Evolutionary conservation across 148 eudicot genomes (phyloP), one percentile per base, ranked within the genome.

Genomic region (Oxyria digyna): DNA sequence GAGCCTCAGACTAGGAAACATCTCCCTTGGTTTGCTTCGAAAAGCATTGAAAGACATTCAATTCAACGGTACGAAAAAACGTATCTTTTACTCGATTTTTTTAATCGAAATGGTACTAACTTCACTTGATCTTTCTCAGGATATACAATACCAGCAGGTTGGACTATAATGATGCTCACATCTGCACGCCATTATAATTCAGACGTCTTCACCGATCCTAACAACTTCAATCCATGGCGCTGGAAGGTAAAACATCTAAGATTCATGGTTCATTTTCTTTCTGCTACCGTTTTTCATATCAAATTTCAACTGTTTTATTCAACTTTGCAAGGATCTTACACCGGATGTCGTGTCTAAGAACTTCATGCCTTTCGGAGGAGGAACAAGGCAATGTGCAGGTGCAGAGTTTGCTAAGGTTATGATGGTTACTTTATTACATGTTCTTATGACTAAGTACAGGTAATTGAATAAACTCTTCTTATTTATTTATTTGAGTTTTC

Each of bases 141-240:
- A 42, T 81, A 81, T 23, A 83, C 84, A 35, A 78, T 83, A 52
- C 86, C 86, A 35, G 77, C 77, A 43, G 86, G 83, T 37, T 83
- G 84, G 86, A 78, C 80, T 3, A 69, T 83, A 20, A 75, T 83
- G 84, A 27, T 78, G 26, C 75, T 78, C 18, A 83, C 80, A 8
- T 75, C 81, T 23, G 79, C 80, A 50, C 45, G 73, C n/a, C 81
- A 81, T 18, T 70, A 73, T 43, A 71, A 83, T 63, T 41, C 81
- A 1, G 68, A 75, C 52, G 54, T 75, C 15, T 83, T 55, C 68
- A 63, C 78, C 23, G 80, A 83, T 62, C 86, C 83, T 37, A 80
- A 77, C 54, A 41, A 69, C 49, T 83, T 83, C 71, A 83, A 83
- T 46, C 86, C 86, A 6, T 69, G 69, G 69, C 81, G 86, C 11